Base-by-base conservation (phyloP, 2,329 filamentous ascomycete species). In the Fusarium musae region DNA sequence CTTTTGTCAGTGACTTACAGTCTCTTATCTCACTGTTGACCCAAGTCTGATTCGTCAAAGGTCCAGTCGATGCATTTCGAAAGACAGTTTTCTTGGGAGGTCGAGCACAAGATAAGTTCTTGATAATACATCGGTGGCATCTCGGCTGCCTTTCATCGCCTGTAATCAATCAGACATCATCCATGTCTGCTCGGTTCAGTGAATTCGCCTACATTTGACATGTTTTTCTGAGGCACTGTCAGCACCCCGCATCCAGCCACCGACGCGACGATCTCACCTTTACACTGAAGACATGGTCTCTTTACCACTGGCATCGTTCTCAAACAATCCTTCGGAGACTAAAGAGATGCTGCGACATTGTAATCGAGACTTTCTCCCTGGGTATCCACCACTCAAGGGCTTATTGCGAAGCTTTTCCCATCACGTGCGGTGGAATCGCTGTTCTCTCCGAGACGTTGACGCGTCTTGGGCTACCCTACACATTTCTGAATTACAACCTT, bases 121-220 rank as follows among this genome's bases (percentile, higher is more conserved):
- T 83, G 13, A 68, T 57, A 42, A 78, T 70, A 47, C 83, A 84
- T 6, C 81, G 75, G 19, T 79, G 77, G 58, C 83, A 84, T 44
- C 72, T 78, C 5, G 83, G 83, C 4, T 77, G 78, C n/a, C 79
- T 78, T 60, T 84, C 82, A 46, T 84, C 83, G 46, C 83, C 82
- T 84, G 49, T 0, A 10, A 28, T 70, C 13, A 74, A 54, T 9
- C 17, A 28, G 3, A 8, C 10, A 1, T 11, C 6, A 23, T 6
- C 10, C 3, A 26, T 8, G 7, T 15, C 50, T 57, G 6, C 3
- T 13, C 10, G 3, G 0, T 50, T 50, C 21, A 50, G 16, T 50
- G 16, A 19, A 34, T 23, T 32, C 7, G 21, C 47, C 28, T 68
- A 81, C 80, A 82, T 74, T 81, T 82, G 53, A 82, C 79, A 69